Base-by-base conservation (phyloP, 352 stramenopile species). In the Hyaloperonospora brassicae region DNA sequence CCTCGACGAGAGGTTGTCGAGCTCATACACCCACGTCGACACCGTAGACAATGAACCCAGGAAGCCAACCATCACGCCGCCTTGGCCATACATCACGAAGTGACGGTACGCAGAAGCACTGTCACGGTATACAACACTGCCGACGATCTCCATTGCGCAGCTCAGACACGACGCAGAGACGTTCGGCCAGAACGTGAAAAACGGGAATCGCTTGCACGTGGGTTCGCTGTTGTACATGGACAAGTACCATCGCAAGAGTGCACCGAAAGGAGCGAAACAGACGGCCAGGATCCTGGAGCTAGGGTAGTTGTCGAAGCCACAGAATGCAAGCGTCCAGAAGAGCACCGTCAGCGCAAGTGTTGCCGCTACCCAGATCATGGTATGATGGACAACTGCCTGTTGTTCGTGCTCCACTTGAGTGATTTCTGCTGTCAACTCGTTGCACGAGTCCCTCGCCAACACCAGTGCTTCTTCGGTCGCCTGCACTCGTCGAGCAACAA, bases 21-120 rank as follows among this genome's bases (percentile, higher is more conserved):
- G 52, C 47, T 87, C 76, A 50, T 81, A 72, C 25, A 85, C 64
- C 76, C 76, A 87, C 25, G 73, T 81, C 12, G 76, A 87, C 8
- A 87, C 76, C 2, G 76, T 87, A 35, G 76, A 87, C 25, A 87
- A 65, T 27, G 76, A 87, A n/a, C 76, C 76, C 1, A 82, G 55
- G 25, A 87, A 76, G 39, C 76, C 76, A 12, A 79, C 69, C 38
- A 78, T 52, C 34, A 75, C 50, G 27, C 57, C 70, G 35, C 72
- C 70, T 61, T 81, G 59, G 5, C 72, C 72, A 27, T 68, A 61
- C 49, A 85, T 57, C 21, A 79, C 59, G 40, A 73, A 86, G 43
- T 64, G 52, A 11, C 65, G 58, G 53, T 73, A 78, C 4, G 61
- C 40, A 31, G 61, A 55, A 25, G 35, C 56, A 30, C 63, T 61